Conservation (phyloP, 176 grass and related monocot genomes). For the Ensete glaucum region DNA sequence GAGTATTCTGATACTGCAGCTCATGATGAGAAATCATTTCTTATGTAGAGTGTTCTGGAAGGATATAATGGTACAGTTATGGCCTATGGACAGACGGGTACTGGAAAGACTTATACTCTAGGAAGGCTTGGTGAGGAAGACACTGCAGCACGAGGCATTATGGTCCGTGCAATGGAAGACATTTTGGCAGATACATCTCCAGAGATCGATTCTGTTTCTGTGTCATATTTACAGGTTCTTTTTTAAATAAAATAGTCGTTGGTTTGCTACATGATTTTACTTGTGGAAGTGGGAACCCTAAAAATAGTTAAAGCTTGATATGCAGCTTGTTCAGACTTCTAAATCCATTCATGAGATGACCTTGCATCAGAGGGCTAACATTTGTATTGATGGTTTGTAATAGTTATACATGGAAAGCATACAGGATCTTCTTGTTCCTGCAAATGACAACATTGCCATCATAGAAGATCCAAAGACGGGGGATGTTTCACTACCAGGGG, state of each 20-base stretch:
- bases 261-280: no score
- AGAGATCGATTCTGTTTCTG: conserved; percentile 64
- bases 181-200: conserved; percentile 80
- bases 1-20: neutral
- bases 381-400: conserved; percentile 17
- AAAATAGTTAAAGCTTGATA: neutral
- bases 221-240: conserved; percentile 93
- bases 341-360: neutral
- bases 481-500: conserved; percentile 88
- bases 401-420: conserved; percentile 99
- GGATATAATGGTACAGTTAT: conserved; percentile 99
- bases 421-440: conserved; percentile 93
- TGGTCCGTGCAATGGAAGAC: conserved; percentile 99
- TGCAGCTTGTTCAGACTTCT: neutral
- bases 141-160: conserved; percentile 85
- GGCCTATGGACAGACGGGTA: conserved; percentile 99
- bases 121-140: conserved; percentile 98
- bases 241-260: neutral
- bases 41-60: conserved; percentile 84
- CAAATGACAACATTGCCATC: conserved; percentile 98
- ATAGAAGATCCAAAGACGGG: conserved; percentile 94
- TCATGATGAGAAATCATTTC: conserved; percentile 10
- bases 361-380: neutral
- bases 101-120: conserved; percentile 96
- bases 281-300: no score